Percentiles rank a stretch among this genome's conserved stretches.
Conservation (phyloP, 306 rosid genomes). For the Casuarina cunninghamiana region DNA sequence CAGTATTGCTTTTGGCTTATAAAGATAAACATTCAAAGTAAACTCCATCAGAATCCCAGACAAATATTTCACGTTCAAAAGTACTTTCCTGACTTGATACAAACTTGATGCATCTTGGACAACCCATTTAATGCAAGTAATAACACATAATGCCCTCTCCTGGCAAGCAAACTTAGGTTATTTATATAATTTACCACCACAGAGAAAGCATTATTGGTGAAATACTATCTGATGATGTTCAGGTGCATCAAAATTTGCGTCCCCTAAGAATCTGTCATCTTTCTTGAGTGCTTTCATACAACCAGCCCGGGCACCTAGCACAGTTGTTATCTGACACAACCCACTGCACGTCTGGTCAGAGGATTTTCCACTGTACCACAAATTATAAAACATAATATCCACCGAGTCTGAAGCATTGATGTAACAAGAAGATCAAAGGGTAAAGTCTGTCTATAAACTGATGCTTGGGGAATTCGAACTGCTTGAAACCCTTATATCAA, state of each 20-base stretch:
- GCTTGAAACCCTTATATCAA: not conserved
- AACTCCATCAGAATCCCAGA: not conserved
- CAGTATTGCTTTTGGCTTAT: not conserved
- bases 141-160: not conserved
- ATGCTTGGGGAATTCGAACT: not conserved
- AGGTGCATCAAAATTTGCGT: no score
- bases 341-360: not conserved
- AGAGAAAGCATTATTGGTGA: not conserved
- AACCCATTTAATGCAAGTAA: not conserved
- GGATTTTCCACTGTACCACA: not conserved
- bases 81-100: not conserved
- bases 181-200: not conserved
- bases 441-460: no score
- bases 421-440: no score
- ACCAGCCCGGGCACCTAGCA: not conserved
- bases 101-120: not conserved
- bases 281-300: no score
- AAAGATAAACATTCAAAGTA: conserved; percentile 7
- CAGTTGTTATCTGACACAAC: not conserved
- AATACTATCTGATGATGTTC: no score
- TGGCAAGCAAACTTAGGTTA: not conserved
- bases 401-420: no score
- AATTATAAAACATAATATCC: not conserved
- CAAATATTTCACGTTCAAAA: not conserved
- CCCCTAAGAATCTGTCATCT: no score